Evolutionary conservation across 2,329 filamentous ascomycete genomes (phyloP).

Genomic region (Fusarium ramigenum): DNA sequence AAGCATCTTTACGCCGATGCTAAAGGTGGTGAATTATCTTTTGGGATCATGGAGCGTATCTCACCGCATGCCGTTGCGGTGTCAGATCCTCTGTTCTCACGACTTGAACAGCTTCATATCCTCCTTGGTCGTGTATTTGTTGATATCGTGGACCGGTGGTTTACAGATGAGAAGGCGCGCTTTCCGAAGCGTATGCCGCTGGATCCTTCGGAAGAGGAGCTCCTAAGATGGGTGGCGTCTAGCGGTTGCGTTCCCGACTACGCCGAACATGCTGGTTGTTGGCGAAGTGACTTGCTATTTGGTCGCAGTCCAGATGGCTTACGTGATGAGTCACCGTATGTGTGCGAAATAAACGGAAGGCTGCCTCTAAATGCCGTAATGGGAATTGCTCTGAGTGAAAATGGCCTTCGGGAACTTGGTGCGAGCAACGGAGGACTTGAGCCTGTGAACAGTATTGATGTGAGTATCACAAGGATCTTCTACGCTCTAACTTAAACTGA

Average conservation of each 20-base stretch:
- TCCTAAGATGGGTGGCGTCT: conserved; percentile 6
- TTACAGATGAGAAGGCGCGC: conserved; percentile 5
- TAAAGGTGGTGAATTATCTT: background rate
- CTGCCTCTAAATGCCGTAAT: conserved; percentile 15
- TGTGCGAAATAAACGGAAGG: conserved; percentile 27
- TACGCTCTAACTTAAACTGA: background rate
- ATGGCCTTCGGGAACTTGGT: conserved; percentile 2
- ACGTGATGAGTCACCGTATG: background rate
- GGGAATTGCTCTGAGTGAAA: background rate
- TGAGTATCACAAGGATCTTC: background rate
- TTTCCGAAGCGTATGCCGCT: conserved; percentile 21
- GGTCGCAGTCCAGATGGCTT: background rate
- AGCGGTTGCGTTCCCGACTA: conserved; percentile 1
- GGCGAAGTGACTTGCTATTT: conserved; percentile 27
- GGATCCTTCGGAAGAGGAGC: conserved; percentile 15
- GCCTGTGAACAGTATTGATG: conserved; percentile 5
- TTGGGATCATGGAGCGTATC: conserved; percentile 9
- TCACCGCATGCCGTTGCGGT: conserved; percentile 15
- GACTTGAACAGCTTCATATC: conserved; percentile 2
- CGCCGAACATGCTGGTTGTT: conserved; percentile 9
- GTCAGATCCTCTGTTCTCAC: background rate
- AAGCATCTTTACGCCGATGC: conserved; percentile 3
- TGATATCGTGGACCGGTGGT: conserved; percentile 22
- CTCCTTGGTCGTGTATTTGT: conserved; percentile 15
- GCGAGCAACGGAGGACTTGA: conserved; percentile 1